phyloP scores from a whole-genome alignment of 352 stramenopile species.

The Phytophthora niederhauseri region DNA sequence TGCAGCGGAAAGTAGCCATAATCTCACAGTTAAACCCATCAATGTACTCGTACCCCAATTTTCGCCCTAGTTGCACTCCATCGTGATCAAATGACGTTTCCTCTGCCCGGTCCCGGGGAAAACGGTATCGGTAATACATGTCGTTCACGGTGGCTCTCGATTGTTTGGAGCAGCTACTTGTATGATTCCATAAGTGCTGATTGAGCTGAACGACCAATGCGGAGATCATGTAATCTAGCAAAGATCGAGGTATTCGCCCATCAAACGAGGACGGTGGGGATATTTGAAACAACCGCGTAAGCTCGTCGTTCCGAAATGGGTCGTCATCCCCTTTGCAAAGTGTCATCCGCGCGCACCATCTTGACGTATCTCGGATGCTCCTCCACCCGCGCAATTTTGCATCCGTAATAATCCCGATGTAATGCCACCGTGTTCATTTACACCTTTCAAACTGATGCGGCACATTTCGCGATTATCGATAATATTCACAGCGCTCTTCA shows the following conservation, averaged over 20 bases:
- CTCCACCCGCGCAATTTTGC: too few relatives aligned
- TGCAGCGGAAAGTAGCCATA: constrained; percentile 15
- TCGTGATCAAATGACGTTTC: not conserved
- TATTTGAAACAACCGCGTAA: constrained; percentile 1
- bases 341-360: not conserved
- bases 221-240: constrained; percentile 14
- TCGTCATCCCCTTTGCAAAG: constrained; percentile 4
- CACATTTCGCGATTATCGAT: not conserved
- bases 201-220: constrained; percentile 8
- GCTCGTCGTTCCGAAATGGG: constrained; percentile 4
- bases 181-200: constrained; percentile 18
- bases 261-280: not conserved
- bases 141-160: not conserved
- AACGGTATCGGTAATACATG: constrained; percentile 1
- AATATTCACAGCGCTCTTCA: not conserved
- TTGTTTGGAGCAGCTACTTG: constrained; percentile 10
- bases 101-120: not conserved
- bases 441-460: not conserved
- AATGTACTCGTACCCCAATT: constrained; percentile 8
- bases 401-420: not conserved
- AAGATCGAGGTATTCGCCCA: not conserved
- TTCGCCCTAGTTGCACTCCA: not conserved
- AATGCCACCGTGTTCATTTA: not conserved
- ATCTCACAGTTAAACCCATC: constrained; percentile 17
- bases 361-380: too few relatives aligned